Evolutionary conservation across 2,329 filamentous ascomycete genomes (phyloP), one percentile per base, ranked within the genome.

Genomic region (Aspergillus calidoustus): DNA sequence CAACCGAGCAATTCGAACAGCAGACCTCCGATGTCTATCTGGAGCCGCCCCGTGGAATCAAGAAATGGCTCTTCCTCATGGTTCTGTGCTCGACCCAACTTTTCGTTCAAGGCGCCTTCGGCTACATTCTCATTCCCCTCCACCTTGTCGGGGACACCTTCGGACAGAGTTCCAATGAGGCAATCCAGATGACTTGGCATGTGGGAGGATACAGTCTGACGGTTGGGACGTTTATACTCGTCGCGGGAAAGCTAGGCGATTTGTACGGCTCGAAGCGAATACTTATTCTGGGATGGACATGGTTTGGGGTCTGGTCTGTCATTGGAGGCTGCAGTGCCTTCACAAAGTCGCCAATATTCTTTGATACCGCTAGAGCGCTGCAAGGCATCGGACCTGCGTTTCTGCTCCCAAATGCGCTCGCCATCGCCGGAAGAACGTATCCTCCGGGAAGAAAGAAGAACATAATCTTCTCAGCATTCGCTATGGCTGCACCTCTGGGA

Each of bases 331-430:
- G 51, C 13, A 53, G 51, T n/a, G 51, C 51, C 28, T 53, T 53
- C 25, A 28, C 31, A 22, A 22, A 9, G 19, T 31, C 30, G 3
- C 46, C 17, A 38, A 73, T 78, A 0, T 76, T 83, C 13, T 84
- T 86, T 65, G 76, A 83, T 65, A 76, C 81, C 28, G 79, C 79
- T 25, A 79, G 86, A 6, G 84, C 82, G 0, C 71, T 87, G 2
- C 85, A 87, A 62, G 86, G 76, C 3, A 74, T 79, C 7, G 89
- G 88, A 0, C 85, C 87, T 0, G 86, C 87, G 0, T 76, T 91
- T n/a, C 77, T 83, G 6, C 77, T 91, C 25, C 89, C 89, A 1
- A 91, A 89, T 66, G 86, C 81, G 0, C 74, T 90, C 13, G 88
- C 87, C 2, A 80, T 91, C n/a, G 72, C 90, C 0, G 87, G 86